phyloP scores from a whole-genome alignment of 2,329 filamentous ascomycete species.

The Alternaria solani region DNA sequence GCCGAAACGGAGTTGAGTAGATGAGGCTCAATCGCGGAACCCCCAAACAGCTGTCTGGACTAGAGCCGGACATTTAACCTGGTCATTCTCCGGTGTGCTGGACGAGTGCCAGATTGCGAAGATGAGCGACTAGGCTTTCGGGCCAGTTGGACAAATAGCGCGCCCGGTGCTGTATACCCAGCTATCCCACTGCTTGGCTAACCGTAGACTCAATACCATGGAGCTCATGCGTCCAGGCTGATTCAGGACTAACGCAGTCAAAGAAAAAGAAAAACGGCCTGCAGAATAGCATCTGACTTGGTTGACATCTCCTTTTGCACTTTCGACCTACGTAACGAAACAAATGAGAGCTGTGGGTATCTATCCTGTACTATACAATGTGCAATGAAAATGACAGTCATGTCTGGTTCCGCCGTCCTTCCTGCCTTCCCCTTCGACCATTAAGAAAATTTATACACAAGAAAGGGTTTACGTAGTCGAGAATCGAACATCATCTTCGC shows the following conservation, averaged over 20 bases:
- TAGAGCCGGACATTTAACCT: constrained; percentile 32
- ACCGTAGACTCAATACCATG: constrained; percentile 1
- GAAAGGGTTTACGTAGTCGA: constrained; percentile 10
- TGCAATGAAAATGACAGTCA: constrained; percentile 13
- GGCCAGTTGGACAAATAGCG: constrained; percentile 17
- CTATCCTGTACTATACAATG: constrained; percentile 18
- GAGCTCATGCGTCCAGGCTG: constrained; percentile 8
- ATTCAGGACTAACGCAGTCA: not conserved
- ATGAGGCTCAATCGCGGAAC: constrained; percentile 26
- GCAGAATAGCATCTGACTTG: not conserved
- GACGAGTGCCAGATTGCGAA: not conserved
- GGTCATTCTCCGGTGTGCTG: constrained; percentile 22
- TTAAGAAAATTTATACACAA: constrained; percentile 15
- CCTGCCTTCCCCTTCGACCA: not conserved
- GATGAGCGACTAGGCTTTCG: constrained; percentile 15
- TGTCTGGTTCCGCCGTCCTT: not conserved
- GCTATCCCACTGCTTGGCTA: constrained; percentile 6
- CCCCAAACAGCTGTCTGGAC: constrained; percentile 9
- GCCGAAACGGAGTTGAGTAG: constrained; percentile 31
- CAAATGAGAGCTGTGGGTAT: constrained; percentile 19
- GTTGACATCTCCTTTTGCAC: not conserved
- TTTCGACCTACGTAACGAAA: not conserved
- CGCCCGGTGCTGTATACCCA: not conserved
- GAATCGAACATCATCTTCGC: constrained; percentile 4
- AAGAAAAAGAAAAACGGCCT: not conserved